Evolutionary conservation across 2,329 filamentous ascomycete species (phyloP).

Genomic region (Zymoseptoria brevis): DNA sequence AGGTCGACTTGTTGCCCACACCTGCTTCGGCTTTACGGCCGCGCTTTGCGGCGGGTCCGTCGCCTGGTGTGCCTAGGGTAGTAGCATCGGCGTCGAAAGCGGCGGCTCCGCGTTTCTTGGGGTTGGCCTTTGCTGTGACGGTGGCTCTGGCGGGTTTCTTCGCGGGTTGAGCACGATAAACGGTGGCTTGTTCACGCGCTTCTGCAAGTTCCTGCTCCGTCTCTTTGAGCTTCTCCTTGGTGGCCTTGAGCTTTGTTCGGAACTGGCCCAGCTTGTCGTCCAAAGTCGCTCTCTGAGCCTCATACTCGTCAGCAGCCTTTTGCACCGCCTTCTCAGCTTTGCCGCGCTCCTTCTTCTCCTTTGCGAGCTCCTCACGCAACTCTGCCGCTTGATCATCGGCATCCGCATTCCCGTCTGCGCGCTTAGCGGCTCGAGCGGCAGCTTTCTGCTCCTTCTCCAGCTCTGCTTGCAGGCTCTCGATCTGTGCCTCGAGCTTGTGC

Average conservation of each 20-base stretch:
- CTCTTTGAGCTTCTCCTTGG: constrained; percentile 67
- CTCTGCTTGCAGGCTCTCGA: constrained; percentile 27
- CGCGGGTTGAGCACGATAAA: constrained; percentile 30
- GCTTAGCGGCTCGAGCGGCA: constrained; percentile 33
- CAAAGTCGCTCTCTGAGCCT: constrained; percentile 55
- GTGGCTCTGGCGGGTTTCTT: constrained; percentile 30
- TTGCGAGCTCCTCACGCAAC: constrained; percentile 43
- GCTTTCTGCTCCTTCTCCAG: constrained; percentile 28
- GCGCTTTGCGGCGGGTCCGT: constrained; percentile 40
- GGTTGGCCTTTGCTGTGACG: constrained; percentile 21
- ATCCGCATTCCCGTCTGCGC: constrained; percentile 35
- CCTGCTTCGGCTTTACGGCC: constrained; percentile 45
- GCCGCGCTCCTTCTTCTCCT: constrained; percentile 45
- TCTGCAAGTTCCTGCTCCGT: constrained; percentile 44
- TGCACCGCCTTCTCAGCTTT: constrained; percentile 47
- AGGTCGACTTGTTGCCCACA: constrained; percentile 78
- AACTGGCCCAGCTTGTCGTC: constrained; percentile 64
- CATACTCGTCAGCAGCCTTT: constrained; percentile 52
- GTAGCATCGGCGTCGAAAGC: constrained; percentile 39
- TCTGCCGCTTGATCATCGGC: constrained; percentile 39
- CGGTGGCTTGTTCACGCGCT: constrained; percentile 29
- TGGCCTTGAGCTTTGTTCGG: constrained; percentile 59
- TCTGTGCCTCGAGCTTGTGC: constrained; percentile 30
- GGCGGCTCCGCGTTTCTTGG: constrained; percentile 37
- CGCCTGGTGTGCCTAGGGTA: constrained; percentile 42